Conservation (phyloP, 371 early-diverging fungal genomes). For the Apophysomyces ossiformis region DNA sequence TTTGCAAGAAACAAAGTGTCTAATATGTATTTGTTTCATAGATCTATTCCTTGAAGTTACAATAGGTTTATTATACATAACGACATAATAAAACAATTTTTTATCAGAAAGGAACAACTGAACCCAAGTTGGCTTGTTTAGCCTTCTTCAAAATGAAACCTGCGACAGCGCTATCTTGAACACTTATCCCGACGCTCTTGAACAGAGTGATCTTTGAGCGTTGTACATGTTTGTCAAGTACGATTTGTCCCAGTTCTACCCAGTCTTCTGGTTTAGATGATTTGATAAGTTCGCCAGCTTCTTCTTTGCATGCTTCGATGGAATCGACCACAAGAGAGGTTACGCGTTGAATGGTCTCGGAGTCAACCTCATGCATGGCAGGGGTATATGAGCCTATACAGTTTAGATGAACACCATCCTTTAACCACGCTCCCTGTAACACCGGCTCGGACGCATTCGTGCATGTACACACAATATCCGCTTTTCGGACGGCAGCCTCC, state of each 20-base stretch:
- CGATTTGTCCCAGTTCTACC: conserved; percentile 52
- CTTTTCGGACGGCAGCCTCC: conserved; percentile 42
- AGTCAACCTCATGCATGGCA: conserved; percentile 68
- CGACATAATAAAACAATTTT: background rate
- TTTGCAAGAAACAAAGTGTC: background rate
- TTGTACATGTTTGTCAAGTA: conserved; percentile 18
- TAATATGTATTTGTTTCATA: background rate
- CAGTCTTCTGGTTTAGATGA: conserved; percentile 47
- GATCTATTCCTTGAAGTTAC: background rate
- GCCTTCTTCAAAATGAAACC: conserved; percentile 52
- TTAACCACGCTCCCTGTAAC: conserved; percentile 56
- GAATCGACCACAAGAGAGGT: conserved; percentile 58
- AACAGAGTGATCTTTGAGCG: conserved; percentile 54
- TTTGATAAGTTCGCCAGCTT: conserved; percentile 63
- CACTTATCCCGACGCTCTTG: conserved; percentile 69
- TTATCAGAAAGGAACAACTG: conserved; percentile 42
- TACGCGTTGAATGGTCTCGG: conserved; percentile 43
- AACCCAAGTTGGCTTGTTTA: conserved; percentile 43
- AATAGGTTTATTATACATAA: background rate
- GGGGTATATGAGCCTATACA: conserved; percentile 65
- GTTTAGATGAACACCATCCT: conserved; percentile 58
- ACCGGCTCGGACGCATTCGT: conserved; percentile 58
- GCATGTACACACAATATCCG: conserved; percentile 67
- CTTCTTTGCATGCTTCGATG: conserved; percentile 48
- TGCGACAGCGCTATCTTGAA: conserved; percentile 67